Evolutionary conservation across 2,329 filamentous ascomycete species (phyloP).

Genomic region (Talaromyces funiculosus): DNA sequence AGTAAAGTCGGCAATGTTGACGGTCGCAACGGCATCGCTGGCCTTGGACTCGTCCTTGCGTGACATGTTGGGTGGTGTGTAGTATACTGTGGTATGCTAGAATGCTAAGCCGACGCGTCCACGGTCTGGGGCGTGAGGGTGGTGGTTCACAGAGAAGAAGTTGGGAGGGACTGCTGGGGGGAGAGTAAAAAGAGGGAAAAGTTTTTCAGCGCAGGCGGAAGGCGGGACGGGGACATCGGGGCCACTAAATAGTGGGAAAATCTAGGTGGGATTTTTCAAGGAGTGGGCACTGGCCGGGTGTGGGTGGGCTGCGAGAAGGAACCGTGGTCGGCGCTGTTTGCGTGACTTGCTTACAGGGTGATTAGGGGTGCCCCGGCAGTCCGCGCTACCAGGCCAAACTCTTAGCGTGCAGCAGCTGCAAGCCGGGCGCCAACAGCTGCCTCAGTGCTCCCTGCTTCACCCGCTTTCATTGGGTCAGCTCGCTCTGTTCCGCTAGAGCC

Average conservation of each 20-base stretch:
- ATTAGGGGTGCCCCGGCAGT: background rate
- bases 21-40: constrained; percentile 31
- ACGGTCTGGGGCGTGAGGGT: background rate
- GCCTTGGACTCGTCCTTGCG: constrained; percentile 33
- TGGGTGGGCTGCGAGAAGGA: background rate
- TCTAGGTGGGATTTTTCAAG: background rate
- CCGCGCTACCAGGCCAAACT: background rate
- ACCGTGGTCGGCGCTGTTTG: background rate
- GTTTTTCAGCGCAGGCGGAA: background rate
- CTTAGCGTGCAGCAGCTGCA: background rate
- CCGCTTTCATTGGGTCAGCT: constrained; percentile 6
- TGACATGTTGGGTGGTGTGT: constrained; percentile 31
- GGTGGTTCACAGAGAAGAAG: background rate
- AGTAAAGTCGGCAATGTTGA: constrained; percentile 68
- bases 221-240: background rate
- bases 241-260: constrained; percentile 13
- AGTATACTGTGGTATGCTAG: background rate
- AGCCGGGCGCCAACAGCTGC: background rate
- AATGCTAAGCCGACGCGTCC: constrained; percentile 6
- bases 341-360: background rate
- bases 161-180: background rate
- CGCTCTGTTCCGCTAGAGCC: background rate
- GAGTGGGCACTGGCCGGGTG: constrained; percentile 12
- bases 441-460: constrained; percentile 5
- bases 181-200: constrained; percentile 18